These are phyloP conservation scores for Chrysanthemum lavandulifolium DNA, from an alignment of 129 eudicot genomes.

Conservation along the genomic window DNA sequence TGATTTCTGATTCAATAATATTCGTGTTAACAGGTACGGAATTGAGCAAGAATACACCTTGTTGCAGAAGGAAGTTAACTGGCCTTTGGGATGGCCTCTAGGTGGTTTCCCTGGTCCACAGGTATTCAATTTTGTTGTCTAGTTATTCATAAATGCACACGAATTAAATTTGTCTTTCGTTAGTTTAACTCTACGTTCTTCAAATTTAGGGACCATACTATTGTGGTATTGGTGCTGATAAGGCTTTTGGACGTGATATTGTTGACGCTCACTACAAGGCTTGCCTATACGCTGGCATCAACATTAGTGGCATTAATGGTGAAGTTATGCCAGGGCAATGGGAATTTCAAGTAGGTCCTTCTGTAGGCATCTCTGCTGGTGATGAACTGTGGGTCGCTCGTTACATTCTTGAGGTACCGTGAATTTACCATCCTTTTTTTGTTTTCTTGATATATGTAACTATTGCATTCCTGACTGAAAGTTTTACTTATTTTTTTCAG, in stretches of 20 bases:
- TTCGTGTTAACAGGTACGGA: slow-evolving; percentile 56
- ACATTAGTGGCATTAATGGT: slow-evolving; percentile 87
- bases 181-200: too few species aligned
- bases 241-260: slow-evolving; percentile 86
- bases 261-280: slow-evolving; percentile 93
- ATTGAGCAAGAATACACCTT: slow-evolving; percentile 93
- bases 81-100: slow-evolving; percentile 92
- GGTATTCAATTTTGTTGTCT: slow-evolving; percentile 34
- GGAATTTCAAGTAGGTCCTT: slow-evolving; percentile 96
- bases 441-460: background rate
- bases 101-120: slow-evolving; percentile 95
- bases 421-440: background rate
- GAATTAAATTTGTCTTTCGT: background rate
- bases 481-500: slow-evolving; percentile 25
- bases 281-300: slow-evolving; percentile 83
- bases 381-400: slow-evolving; percentile 96
- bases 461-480: background rate
- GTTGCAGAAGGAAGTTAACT: slow-evolving; percentile 58
- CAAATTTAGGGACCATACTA: slow-evolving; percentile 91
- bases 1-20: background rate
- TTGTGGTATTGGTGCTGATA: slow-evolving; percentile 90
- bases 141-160: background rate
- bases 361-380: slow-evolving; percentile 89
- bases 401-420: slow-evolving; percentile 84
- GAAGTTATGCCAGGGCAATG: slow-evolving; percentile 99